Evolutionary conservation across 495 filamentous ascomycete genomes (phyloP), one percentile per base, ranked within the genome.

Genomic region (Penicillium cosmopolitanum): DNA sequence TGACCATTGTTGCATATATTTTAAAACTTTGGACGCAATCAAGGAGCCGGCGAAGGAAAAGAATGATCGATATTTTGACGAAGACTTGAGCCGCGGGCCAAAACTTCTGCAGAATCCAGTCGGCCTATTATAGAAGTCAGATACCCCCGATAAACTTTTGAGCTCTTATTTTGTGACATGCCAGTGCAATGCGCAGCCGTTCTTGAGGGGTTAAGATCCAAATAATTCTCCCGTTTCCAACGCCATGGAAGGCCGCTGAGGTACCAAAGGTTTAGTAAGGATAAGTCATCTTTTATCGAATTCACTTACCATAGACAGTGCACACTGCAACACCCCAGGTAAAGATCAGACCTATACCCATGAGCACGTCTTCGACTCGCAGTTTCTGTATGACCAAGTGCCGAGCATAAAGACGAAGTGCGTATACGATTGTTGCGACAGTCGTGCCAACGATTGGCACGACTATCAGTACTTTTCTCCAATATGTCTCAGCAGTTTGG

Each of bases 11-110:
- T 3, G 65, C 59, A 19, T 51, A 31, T 13, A 40, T 42, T 15
- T 35, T 44, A n/a, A 68, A 62, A 2, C 42, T 31, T 25, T 47
- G 38, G 3, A 73, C 40, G 1, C 61, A 56, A 1, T 66, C 64
- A n/a, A 75, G 56, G 2, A 72, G 40, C 7, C 64, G 54, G 10
- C 66, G 68, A 34, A 73, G 68, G 46, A 75, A 66, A 12, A 76
- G 28, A 4, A 77, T 64, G 55, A 79, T 75, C 10, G 74, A 75
- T 1, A 71, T 51, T 56, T 79, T 79, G 51, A 72, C 65, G 34
- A 74, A 62, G 28, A 69, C 61, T 50, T 73, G 67, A 2, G 68
- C 56, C 0, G 56, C 23, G 0, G 62, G 57, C 67, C 67, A 72
- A 44, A 68, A 70, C 35, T 70, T 70, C 35, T 68, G 56, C 8